Conservation (phyloP, 2,329 filamentous ascomycete species). For the Harringtonia lauricola region DNA sequence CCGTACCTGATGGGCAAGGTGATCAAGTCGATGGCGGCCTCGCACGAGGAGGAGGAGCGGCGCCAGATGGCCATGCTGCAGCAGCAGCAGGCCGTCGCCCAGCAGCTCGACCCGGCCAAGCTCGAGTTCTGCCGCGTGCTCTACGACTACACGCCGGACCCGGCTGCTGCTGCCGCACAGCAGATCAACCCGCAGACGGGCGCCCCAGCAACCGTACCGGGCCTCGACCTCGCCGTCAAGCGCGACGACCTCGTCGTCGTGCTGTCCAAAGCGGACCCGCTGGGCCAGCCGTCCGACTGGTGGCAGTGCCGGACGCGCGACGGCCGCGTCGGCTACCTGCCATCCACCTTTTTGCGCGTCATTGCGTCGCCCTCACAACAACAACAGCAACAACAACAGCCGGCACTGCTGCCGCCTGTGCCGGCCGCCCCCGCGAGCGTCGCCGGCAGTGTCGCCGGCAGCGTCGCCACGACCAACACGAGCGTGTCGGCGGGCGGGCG, state of each 20-base stretch:
- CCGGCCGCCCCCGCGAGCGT: constrained; percentile 13
- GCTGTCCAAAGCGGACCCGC: constrained; percentile 80
- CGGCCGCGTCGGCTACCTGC: constrained; percentile 83
- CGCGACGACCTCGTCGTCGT: constrained; percentile 95
- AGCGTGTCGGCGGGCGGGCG: not conserved
- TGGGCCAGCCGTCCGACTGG: constrained; percentile 90
- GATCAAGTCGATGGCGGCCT: constrained; percentile 72
- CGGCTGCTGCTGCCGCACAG: no score
- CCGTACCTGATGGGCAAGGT: constrained; percentile 97
- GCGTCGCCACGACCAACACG: constrained; percentile 22
- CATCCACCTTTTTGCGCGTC: constrained; percentile 80
- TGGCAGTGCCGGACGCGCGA: constrained; percentile 91
- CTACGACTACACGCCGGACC: constrained; percentile 79
- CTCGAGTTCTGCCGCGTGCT: constrained; percentile 93
- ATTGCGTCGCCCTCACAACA: constrained; percentile 35
- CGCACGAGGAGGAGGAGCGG: constrained; percentile 73
- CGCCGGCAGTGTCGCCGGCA: constrained; percentile 32
- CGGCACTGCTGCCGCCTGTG: not conserved
- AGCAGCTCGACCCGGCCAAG: constrained; percentile 69
- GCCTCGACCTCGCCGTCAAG: constrained; percentile 81
- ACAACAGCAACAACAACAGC: constrained; percentile 2
- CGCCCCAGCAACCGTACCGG: constrained; percentile 30
- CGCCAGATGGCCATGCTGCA: constrained; percentile 36
- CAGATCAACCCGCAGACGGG: constrained; percentile 5
- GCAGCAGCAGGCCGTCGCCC: constrained; percentile 32